Evolutionary conservation across 2,329 filamentous ascomycete species (phyloP).

Genomic region (Fusarium sp.): DNA sequence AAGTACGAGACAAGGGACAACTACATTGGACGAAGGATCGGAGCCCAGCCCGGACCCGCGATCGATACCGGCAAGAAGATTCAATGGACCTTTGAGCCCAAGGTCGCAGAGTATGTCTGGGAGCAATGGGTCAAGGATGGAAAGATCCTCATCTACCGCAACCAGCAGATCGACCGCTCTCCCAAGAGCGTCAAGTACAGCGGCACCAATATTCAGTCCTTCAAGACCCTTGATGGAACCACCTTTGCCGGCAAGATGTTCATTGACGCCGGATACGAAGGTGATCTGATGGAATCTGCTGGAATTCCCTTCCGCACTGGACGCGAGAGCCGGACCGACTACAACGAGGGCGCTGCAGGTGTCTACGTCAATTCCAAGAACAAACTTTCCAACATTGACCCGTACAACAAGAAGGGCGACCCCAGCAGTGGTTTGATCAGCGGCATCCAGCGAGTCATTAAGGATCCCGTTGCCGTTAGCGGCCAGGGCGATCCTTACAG

Average conservation of each 20-base stretch:
- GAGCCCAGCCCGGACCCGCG: conserved; percentile 33
- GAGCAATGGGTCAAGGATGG: conserved; percentile 38
- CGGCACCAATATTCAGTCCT: conserved; percentile 27
- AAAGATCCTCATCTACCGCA: conserved; percentile 32
- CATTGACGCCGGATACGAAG: conserved; percentile 37
- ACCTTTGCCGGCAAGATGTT: conserved; percentile 35
- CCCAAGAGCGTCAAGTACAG: conserved; percentile 19
- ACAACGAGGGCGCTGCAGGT: conserved; percentile 26
- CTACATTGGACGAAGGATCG: conserved; percentile 28
- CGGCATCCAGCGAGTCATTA: conserved; percentile 25
- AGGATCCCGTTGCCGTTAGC: not conserved
- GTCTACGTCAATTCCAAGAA: conserved; percentile 10
- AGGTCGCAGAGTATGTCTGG: conserved; percentile 29
- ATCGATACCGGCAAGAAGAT: conserved; percentile 31
- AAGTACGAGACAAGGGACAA: conserved; percentile 25
- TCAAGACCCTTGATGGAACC: conserved; percentile 21
- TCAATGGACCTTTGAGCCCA: conserved; percentile 40
- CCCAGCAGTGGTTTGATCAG: conserved; percentile 23
- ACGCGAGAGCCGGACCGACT: conserved; percentile 25
- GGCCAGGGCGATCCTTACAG: conserved; percentile 22
- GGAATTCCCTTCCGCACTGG: conserved; percentile 30
- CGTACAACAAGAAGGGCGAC: conserved; percentile 23
- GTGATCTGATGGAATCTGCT: conserved; percentile 38
- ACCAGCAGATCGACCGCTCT: conserved; percentile 27
- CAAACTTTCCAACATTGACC: conserved; percentile 20